Conservation (phyloP, 1,139 yeast genomes). For the Saccharomyces hybrid region DNA sequence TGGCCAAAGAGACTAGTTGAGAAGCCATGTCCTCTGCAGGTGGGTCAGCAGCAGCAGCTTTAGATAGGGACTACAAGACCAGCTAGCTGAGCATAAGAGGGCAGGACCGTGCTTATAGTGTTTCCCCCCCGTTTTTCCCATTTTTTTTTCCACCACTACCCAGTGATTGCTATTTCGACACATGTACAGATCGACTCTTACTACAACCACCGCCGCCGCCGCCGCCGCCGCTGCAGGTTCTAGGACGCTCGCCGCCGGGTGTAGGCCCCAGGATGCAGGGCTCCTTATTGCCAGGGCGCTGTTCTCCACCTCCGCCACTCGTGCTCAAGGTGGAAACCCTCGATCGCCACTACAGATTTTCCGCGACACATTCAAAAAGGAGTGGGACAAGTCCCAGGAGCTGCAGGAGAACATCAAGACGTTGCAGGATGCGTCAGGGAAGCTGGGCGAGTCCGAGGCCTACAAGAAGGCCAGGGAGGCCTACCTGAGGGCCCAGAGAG, state of each 20-base stretch:
- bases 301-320: not conserved
- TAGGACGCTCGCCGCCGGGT: not conserved
- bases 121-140: not conserved
- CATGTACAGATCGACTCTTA: not conserved
- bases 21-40: not conserved
- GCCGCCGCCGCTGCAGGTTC: not conserved
- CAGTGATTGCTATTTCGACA: not conserved
- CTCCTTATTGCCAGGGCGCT: not conserved
- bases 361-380: conserved; percentile 81
- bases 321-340: conserved; percentile 6
- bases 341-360: conserved; percentile 89
- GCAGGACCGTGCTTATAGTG: not conserved
- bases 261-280: not conserved
- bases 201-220: not conserved
- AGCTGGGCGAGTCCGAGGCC: conserved; percentile 89
- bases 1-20: not conserved
- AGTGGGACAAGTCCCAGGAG: conserved; percentile 85
- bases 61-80: not conserved
- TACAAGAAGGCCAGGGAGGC: conserved; percentile 92
- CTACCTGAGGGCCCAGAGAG: conserved; percentile 73
- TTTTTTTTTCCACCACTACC: not conserved
- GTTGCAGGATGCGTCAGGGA: conserved; percentile 91
- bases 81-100: not conserved
- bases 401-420: conserved; percentile 90
- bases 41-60: not conserved